These are phyloP conservation scores for Mycosarcoma mackinlayi DNA, from an alignment of 1,284 basidiomycete genomes.

Conservation along the genomic window DNA sequence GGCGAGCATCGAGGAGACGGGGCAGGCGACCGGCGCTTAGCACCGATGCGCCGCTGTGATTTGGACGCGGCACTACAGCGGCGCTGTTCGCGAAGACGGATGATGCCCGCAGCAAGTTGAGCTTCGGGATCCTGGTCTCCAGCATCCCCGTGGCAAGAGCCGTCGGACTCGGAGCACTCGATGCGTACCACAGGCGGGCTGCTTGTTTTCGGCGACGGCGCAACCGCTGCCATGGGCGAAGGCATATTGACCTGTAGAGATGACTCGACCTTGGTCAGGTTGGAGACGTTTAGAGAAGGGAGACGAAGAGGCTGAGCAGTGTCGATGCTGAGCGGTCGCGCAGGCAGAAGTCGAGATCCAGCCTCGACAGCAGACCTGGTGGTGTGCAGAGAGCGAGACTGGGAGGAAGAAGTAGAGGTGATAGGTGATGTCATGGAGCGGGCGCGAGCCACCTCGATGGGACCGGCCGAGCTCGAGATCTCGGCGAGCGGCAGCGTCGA, in stretches of 20 bases:
- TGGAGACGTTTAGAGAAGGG: conserved; percentile 22
- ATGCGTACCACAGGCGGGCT: conserved; percentile 33
- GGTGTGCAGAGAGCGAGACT: conserved; percentile 18
- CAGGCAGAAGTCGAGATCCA: conserved; percentile 31
- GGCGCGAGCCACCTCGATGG: conserved; percentile 25
- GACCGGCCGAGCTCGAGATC: conserved; percentile 2
- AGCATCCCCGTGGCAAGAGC: conserved; percentile 59
- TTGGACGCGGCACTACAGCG: conserved; percentile 10
- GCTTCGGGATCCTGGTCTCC: conserved; percentile 59
- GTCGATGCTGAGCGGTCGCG: conserved; percentile 51
- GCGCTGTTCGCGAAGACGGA: conserved; percentile 38
- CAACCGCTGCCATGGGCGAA: conserved; percentile 12
- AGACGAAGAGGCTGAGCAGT: conserved; percentile 49
- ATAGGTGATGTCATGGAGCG: conserved; percentile 30
- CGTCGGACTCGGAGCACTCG: conserved; percentile 54
- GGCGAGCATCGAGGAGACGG: neutral
- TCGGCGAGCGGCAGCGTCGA: conserved; percentile 26
- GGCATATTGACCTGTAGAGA: conserved; percentile 9
- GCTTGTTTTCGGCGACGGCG: conserved; percentile 19
- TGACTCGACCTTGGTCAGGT: conserved; percentile 4
- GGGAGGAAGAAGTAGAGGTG: conserved; percentile 9
- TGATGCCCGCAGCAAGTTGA: conserved; percentile 56
- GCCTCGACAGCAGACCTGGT: conserved; percentile 21
- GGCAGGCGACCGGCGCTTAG: conserved; percentile 13
- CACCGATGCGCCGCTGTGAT: conserved; percentile 9